Conservation (phyloP, 1,284 basidiomycete species). For the Trichosporon sp. region DNA sequence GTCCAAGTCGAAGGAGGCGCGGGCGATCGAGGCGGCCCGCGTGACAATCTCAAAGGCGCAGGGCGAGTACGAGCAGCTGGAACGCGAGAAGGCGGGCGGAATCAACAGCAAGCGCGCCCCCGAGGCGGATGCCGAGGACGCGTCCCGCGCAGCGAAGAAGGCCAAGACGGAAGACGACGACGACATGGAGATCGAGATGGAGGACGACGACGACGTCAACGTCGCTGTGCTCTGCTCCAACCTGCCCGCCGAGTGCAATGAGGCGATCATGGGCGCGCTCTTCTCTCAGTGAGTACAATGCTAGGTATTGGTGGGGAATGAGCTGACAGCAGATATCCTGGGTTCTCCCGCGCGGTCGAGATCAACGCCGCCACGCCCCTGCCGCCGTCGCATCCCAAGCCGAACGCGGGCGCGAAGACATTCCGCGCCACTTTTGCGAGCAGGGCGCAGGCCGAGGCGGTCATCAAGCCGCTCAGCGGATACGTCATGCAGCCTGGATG, state of each 20-base stretch:
- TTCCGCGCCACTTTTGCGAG: slow-evolving; percentile 44
- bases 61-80: slow-evolving; percentile 60
- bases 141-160: slow-evolving; percentile 43
- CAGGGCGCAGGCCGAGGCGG: slow-evolving; percentile 37
- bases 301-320: background rate
- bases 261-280: slow-evolving; percentile 44
- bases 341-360: slow-evolving; percentile 36
- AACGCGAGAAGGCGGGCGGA: slow-evolving; percentile 67
- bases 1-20: slow-evolving; percentile 65
- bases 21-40: slow-evolving; percentile 52
- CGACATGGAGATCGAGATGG: slow-evolving; percentile 38
- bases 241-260: slow-evolving; percentile 48
- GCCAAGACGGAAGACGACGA: slow-evolving; percentile 31
- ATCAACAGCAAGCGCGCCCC: slow-evolving; percentile 61
- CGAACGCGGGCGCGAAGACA: slow-evolving; percentile 44
- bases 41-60: slow-evolving; percentile 57
- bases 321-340: slow-evolving; percentile 42
- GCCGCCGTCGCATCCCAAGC: slow-evolving; percentile 42
- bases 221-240: slow-evolving; percentile 44
- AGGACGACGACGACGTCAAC: slow-evolving; percentile 49
- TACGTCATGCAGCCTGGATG: slow-evolving; percentile 53
- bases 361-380: slow-evolving; percentile 34
- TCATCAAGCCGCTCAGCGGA: slow-evolving; percentile 40
- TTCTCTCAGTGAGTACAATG: slow-evolving; percentile 41
- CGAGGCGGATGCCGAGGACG: slow-evolving; percentile 65